Base-by-base conservation (phyloP, 805 yeast genomes). In the Sugiyamaella boreocaroliniensis region DNA sequence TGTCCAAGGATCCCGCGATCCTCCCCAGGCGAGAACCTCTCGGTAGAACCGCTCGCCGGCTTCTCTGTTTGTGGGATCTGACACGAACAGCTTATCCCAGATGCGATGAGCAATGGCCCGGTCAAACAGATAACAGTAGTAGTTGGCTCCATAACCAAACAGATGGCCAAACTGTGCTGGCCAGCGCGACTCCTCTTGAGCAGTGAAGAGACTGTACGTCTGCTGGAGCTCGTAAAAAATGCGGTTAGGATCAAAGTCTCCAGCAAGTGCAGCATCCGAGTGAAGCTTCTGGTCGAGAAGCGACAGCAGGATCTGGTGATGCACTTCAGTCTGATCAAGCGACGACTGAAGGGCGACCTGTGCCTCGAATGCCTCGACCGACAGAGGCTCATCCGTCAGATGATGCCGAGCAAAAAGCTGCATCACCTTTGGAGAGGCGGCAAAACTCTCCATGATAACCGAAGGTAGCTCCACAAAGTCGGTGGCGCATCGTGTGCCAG, bases 401-500 rank as follows among this genome's bases (percentile, higher is more conserved):
- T 81, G 74, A 67, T 90, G 96, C 45, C 76, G 73, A 1, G 95
- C 95, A 60, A 86, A 86, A 26, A 79, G 70, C 47, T 78, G 71
- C 43, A 93, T 69, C 0, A 93, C 96, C 43, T 89, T 72, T 9
- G 84, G 81, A 64, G 87, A 92, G 45, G 82, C 80, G 19, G 96
- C 90, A 70, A 93, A 93, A 60, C 82, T 84, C 66, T 93, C 99
- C 96, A 90, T 92, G 51, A 93, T 68, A n/a, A 93, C 92, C 12
- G 97, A 89, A 1, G 99, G 99, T 44, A 93, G 71, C 68, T 93
- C 99, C 15, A 93, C 99, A 71, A 93, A 93, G 67, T 93, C 99
- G 0, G 98, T 88, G 4, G 88, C 86, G 66, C 98, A 92, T 54
- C 99, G 76, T 0, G 99, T 93, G 2, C 99, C 99, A 34, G 95